phyloP scores from a whole-genome alignment of 2,329 filamentous ascomycete genomes.

The Zasmidium cellare region DNA sequence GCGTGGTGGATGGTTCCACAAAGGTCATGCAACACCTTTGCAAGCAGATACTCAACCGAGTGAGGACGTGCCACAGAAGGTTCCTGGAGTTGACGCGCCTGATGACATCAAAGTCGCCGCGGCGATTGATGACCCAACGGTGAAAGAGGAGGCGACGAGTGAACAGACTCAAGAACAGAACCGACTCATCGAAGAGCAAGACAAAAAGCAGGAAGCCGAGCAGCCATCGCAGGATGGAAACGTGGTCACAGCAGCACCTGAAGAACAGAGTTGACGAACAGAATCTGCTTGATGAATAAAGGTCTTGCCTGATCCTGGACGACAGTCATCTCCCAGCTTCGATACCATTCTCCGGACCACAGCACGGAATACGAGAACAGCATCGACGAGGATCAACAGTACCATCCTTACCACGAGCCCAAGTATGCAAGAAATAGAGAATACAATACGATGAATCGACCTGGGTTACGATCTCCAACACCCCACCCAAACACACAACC shows the following conservation, averaged over 20 bases:
- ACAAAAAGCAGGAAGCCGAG: constrained; percentile 12
- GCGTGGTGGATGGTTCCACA: constrained; percentile 77
- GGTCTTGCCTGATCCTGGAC: neutral
- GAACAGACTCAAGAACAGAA: constrained; percentile 35
- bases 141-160: constrained; percentile 33
- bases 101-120: constrained; percentile 35
- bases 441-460: no score
- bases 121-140: constrained; percentile 32
- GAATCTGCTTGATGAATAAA: neutral
- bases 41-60: constrained; percentile 40
- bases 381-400: neutral
- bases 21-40: constrained; percentile 38
- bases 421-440: neutral
- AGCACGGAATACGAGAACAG: neutral
- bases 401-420: neutral
- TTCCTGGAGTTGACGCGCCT: constrained; percentile 16
- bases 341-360: neutral
- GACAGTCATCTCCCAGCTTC: neutral
- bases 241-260: neutral
- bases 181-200: constrained; percentile 29
- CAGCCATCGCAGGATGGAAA: no score
- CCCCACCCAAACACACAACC: no score
- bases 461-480: no score
- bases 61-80: constrained; percentile 19
- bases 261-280: neutral